phyloP scores from a whole-genome alignment of 2,329 filamentous ascomycete species.

The Hymenoscyphus scutula region DNA sequence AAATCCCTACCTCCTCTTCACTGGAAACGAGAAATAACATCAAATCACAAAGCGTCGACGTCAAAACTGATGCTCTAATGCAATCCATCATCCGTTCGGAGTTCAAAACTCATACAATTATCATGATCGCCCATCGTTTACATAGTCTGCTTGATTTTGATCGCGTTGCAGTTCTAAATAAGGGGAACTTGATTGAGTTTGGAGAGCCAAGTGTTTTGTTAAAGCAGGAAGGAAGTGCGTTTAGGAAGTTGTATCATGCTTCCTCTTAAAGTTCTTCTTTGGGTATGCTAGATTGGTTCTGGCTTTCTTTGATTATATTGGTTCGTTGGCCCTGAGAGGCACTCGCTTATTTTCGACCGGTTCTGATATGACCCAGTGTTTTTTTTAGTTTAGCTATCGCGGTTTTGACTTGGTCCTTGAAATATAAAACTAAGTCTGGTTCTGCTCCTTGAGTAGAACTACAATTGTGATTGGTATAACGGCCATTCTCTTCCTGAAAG shows the following conservation, averaged over 20 bases:
- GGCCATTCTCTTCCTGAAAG: slow-evolving; percentile 5
- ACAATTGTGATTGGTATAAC: too few relatives aligned
- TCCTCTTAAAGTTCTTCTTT: background rate
- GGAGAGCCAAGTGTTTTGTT: background rate
- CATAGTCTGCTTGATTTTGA: slow-evolving; percentile 47
- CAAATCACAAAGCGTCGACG: slow-evolving; percentile 30
- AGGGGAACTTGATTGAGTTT: slow-evolving; percentile 12
- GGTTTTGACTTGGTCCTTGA: too few relatives aligned
- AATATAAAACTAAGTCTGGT: too few relatives aligned
- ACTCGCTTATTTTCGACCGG: too few relatives aligned
- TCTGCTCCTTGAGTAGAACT: too few relatives aligned
- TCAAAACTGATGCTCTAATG: slow-evolving; percentile 17
- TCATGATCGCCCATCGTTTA: slow-evolving; percentile 39
- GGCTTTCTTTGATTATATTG: too few relatives aligned
- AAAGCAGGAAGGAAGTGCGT: background rate
- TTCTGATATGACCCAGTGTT: background rate
- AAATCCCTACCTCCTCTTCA: background rate
- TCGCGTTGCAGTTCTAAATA: slow-evolving; percentile 6
- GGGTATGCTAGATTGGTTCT: too few relatives aligned
- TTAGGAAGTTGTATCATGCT: background rate
- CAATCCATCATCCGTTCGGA: slow-evolving; percentile 45
- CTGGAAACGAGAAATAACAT: background rate
- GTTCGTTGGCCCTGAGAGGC: too few relatives aligned
- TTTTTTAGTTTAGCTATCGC: too few relatives aligned
- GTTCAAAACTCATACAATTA: slow-evolving; percentile 54